phyloP scores from a whole-genome alignment of 805 yeast genomes.

The Saccharomycopsis vini region DNA sequence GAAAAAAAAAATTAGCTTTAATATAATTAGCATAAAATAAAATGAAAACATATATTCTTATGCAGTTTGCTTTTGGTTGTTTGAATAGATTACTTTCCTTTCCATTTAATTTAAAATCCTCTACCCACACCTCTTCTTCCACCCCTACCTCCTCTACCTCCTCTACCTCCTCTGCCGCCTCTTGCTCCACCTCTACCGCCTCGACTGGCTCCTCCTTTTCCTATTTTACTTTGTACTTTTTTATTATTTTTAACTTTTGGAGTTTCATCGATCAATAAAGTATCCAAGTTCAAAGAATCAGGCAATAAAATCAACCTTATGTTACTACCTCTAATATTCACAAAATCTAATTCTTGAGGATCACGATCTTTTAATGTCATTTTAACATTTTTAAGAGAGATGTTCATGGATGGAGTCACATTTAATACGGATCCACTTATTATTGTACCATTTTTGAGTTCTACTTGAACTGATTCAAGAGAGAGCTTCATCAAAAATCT shows the following conservation, averaged over 20 bases:
- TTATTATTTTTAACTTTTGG: constrained; percentile 29
- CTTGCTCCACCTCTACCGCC: constrained; percentile 9
- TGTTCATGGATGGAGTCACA: constrained; percentile 79
- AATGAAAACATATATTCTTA: too few species aligned
- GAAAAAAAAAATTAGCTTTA: too few species aligned
- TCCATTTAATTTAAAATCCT: neutral
- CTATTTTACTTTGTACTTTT: neutral
- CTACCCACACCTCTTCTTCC: constrained; percentile 5
- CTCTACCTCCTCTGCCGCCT: constrained; percentile 13
- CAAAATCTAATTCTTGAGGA: constrained; percentile 53
- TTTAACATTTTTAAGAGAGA: constrained; percentile 58
- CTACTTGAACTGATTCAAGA: constrained; percentile 69
- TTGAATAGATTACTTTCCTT: too few species aligned
- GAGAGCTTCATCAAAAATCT: constrained; percentile 67
- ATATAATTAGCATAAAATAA: too few species aligned
- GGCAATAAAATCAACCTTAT: constrained; percentile 64
- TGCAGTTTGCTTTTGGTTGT: too few species aligned
- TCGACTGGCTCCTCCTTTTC: neutral
- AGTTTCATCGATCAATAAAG: constrained; percentile 34
- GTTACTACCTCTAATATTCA: constrained; percentile 69
- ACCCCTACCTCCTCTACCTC: constrained; percentile 13
- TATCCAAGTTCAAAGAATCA: constrained; percentile 44
- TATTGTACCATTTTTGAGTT: constrained; percentile 68
- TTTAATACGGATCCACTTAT: constrained; percentile 64
- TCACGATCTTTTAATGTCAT: constrained; percentile 60